Evolutionary conservation across 768 basidiomycete genomes (phyloP), one percentile per base, ranked within the genome.

Genomic region (Naganishia antarctica): DNA sequence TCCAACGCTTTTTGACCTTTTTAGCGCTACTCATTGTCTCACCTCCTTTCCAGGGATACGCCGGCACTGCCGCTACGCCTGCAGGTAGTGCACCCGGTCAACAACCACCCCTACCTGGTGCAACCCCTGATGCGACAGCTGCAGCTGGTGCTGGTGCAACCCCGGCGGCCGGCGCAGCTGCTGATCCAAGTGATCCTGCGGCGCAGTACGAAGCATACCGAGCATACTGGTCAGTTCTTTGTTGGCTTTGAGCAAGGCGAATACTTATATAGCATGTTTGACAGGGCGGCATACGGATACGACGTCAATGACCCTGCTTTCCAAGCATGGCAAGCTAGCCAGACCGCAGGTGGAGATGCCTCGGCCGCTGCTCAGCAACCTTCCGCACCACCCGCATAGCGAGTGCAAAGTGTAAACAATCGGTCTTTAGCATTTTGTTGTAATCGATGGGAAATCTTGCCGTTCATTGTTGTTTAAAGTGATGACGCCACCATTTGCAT

Each of bases 261-360:
- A 25, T 45, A n/a, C n/a, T n/a, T n/a, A n/a, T n/a, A n/a, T n/a
- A n/a, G n/a, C n/a, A n/a, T n/a, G n/a, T 21, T 5, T 43, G 26
- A n/a, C 26, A 41, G 50, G 51, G 43, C 31, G 5, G 57, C 34
- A 59, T 44, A 49, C 11, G 76, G 76, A 15, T 77, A 77, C 66
- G 73, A 75, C 62, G 76, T 77, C 45, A 71, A 74, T 34, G 76
- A 77, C 62, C 73, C 72, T 21, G 73, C 74, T 45, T 77, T 57
- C 53, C 53, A 57, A 40, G 34, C 32, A 25, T 57, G 53, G 53
- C 53, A 57, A 37, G 53, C 53, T 23, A 57, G 21, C 26, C 53
- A 57, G 23, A 37, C 53, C 23, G 53, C 53, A 40, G 53, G 53
- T 15, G 53, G 53, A 37, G 53, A 57, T n/a, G 53, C 53, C 11